Percentiles rank a stretch among this genome's conserved stretches.
phyloP scores from a whole-genome alignment of 768 basidiomycete genomes.

The Plicaturopsis crispa region DNA sequence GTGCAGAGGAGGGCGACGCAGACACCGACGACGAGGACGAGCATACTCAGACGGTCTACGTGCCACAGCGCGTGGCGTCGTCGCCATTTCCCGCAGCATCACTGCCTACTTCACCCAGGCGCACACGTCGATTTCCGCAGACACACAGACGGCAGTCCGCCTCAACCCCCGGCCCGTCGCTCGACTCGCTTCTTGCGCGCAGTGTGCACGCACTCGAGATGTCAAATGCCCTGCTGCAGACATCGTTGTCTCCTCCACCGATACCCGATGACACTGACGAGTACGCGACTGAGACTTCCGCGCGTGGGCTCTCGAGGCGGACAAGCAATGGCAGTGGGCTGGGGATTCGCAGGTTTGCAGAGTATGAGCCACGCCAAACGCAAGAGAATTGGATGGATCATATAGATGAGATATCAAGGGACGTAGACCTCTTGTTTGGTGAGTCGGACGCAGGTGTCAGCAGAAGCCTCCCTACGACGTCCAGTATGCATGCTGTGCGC shows the following conservation, averaged over 20 bases:
- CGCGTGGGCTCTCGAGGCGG: conserved; percentile 43
- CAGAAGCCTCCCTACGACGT: conserved; percentile 38
- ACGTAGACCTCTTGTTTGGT: conserved; percentile 53
- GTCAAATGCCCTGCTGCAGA: conserved; percentile 73
- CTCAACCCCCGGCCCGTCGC: conserved; percentile 40
- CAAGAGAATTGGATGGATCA: conserved; percentile 61
- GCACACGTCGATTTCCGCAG: conserved; percentile 17
- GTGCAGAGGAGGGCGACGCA: conserved; percentile 70
- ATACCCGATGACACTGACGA: conserved; percentile 40
- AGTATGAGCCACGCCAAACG: too few relatives aligned
- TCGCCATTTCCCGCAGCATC: conserved; percentile 19
- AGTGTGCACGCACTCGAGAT: conserved; percentile 83
- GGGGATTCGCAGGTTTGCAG: too few relatives aligned
- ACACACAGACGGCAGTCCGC: conserved; percentile 15
- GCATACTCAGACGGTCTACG: conserved; percentile 14
- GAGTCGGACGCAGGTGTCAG: conserved; percentile 22
- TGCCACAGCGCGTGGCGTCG: conserved; percentile 11
- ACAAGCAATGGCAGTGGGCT: conserved; percentile 39
- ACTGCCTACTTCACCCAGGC: conserved; percentile 26
- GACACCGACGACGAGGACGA: conserved; percentile 44
- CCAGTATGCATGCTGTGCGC: conserved; percentile 23
- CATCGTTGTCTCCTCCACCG: conserved; percentile 46
- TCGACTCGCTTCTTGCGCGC: conserved; percentile 74
- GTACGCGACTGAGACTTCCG: conserved; percentile 32
- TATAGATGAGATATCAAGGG: conserved; percentile 55